These are phyloP conservation scores for Naegleria fowleri DNA, from an alignment of 208 protist species.

Conservation along the genomic window DNA sequence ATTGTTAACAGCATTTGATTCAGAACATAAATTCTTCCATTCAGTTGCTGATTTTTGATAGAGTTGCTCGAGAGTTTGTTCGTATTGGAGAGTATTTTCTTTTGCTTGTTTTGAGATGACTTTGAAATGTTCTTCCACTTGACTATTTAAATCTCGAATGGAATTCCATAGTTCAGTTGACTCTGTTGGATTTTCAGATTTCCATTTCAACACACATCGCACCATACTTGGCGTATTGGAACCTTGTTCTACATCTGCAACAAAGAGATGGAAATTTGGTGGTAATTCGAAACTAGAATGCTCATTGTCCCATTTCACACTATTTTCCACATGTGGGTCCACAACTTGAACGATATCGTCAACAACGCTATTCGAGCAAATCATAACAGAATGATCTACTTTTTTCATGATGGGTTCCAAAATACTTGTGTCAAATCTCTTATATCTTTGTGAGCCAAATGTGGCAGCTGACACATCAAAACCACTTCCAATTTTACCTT, in stretches of 20 bases:
- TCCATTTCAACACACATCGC: constrained; percentile 78
- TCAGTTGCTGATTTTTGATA: neutral
- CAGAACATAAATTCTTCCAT: neutral
- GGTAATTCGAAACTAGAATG: constrained; percentile 1
- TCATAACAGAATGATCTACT: constrained; percentile 28
- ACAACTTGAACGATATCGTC: neutral
- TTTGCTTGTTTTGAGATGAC: neutral
- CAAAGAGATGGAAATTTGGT: constrained; percentile 41
- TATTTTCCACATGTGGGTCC: neutral
- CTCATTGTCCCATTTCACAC: neutral
- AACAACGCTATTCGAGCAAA: neutral
- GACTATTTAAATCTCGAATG: constrained; percentile 53
- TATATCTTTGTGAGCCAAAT: constrained; percentile 82
- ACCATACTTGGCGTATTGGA: constrained; percentile 88
- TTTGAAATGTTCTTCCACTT: neutral
- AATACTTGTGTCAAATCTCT: constrained; percentile 60
- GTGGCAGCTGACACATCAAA: constrained; percentile 91
- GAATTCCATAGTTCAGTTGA: constrained; percentile 62
- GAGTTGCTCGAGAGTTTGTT: neutral
- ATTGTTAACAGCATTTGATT: neutral
- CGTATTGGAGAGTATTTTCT: neutral
- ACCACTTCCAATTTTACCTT: constrained; percentile 90
- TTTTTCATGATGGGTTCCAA: constrained; percentile 49
- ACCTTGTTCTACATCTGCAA: constrained; percentile 55
- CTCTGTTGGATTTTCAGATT: constrained; percentile 47